These are phyloP conservation scores for Mallotus japonicus DNA, from an alignment of 441 rosid genomes.

Conservation along the genomic window DNA sequence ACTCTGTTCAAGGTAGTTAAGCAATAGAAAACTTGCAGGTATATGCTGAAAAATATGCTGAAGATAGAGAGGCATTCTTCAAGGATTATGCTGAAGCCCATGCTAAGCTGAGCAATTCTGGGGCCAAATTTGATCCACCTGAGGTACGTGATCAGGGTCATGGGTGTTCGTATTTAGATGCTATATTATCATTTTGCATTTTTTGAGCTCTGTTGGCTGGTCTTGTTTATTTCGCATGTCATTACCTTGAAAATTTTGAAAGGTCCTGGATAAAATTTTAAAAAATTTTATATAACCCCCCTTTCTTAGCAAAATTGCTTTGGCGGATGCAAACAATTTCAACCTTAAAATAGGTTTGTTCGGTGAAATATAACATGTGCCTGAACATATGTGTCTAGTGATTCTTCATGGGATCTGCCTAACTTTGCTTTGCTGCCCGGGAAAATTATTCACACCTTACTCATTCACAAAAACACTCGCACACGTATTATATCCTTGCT, in stretches of 20 bases:
- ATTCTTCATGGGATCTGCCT: background rate
- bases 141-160: conserved; percentile 51
- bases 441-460: background rate
- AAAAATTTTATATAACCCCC: too few species aligned
- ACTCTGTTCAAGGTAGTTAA: conserved; percentile 19
- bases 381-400: background rate
- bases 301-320: background rate
- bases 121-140: conserved; percentile 89
- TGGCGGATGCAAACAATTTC: background rate
- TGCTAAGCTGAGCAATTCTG: conserved; percentile 86
- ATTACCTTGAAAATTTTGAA: background rate
- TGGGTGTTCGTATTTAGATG: conserved; percentile 2
- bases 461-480: background rate
- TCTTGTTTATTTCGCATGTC: background rate
- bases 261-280: too few species aligned
- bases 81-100: conserved; percentile 95
- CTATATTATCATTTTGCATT: too few species aligned
- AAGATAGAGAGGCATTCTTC: conserved; percentile 78
- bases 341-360: background rate
- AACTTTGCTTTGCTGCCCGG: background rate
- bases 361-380: background rate
- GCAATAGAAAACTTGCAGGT: conserved; percentile 42
- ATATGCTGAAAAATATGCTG: conserved; percentile 87
- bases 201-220: too few species aligned
- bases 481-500: background rate